Base-by-base conservation (phyloP, 192 early-diverging fungal species). In the Mortierella hygrophila region DNA sequence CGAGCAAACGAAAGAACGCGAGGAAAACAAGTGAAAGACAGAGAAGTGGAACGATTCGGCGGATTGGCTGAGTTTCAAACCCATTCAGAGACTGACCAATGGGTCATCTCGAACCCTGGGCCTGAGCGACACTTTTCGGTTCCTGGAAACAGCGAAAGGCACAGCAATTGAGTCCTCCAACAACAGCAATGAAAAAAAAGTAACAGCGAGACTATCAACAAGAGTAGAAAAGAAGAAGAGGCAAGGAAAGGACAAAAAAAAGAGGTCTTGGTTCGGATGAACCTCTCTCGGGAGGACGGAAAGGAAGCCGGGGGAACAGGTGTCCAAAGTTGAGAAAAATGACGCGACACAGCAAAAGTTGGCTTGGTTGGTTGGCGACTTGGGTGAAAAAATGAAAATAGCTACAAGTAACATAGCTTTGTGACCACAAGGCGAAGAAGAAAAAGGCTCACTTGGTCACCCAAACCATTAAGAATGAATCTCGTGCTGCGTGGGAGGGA, bases 31-130 rank as follows among this genome's bases (percentile, higher is more conserved):
- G 20, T 57, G 47, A 49, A 80, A 65, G 73, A 8, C 8, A 60
- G 26, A 72, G 32, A 29, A 38, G 32, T 38, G 54, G 26, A 35
- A 11, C 32, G 52, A n/a, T 32, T 40, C 20, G 21, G 47, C 13
- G 49, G 23, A 71, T 78, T 78, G 69, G 69, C 77, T 71, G 77
- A 29, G 77, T 78, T 78, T 71, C 49, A 71, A 68, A 38, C 70
- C 41, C 41, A 23, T 70, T 41, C 41, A n/a, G 40, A 71, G 41
- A 42, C 35, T 71, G 21, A 42, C 70, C 70, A 71, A 42, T 42
- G 32, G 41, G 40, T 26, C 40, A n/a, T 26, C 41, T 71, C 21
- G 29, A 32, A 26, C 60, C 26, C 11, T 15, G 60, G 60, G 60
- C 29, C 60, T 65, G 60, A 65, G 60, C 60, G 60, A 65, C 13